Evolutionary conservation across 768 basidiomycete species (phyloP), one percentile per base, ranked within the genome.

Genomic region (Trametes elegans): DNA sequence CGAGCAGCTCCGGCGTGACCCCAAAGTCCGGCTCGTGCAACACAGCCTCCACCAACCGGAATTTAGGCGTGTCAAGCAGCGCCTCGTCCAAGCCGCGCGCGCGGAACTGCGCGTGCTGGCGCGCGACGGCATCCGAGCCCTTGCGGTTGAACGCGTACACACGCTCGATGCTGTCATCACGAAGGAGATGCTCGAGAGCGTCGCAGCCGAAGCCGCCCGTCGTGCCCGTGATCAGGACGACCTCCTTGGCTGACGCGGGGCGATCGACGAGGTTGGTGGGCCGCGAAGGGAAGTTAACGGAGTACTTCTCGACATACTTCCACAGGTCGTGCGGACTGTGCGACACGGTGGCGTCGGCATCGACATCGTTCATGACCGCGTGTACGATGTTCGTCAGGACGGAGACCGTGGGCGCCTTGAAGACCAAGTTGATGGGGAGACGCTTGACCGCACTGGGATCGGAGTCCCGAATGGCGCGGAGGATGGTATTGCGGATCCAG

Each of bases 381-480:
- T 34, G 19, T 18, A 67, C 49, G 28, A 59, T 67, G 11, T 23
- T 49, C 39, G 57, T 39, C 49, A 66, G 66, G 5, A 67, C 52
- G 42, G 66, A 62, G 26, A 79, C 70, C 2, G 75, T 73, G 1
- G 79, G 78, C 11, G 75, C 65, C 16, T 67, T 65, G 40, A 71
- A 73, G 7, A 81, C 70, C 47, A 75, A 50, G 46, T 67, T 65
- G 8, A 62, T 58, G 5, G 67, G 60, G 7, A 80, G 44, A 2
- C 38, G 47, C 9, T 56, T 52, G 9, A 55, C 54, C 13, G 62
- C 50, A 39, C 55, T 42, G 10, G 45, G 42, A 16, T 57, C 60
- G 3, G 64, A 55, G 7, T 62, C 47, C n/a, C 68, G 63, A 16
- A 73, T 43, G 1, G 69, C 70, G 19, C 64, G 60, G n/a, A 69